phyloP scores from a whole-genome alignment of 305 asterid species.

The Fraxinus dipetala region DNA sequence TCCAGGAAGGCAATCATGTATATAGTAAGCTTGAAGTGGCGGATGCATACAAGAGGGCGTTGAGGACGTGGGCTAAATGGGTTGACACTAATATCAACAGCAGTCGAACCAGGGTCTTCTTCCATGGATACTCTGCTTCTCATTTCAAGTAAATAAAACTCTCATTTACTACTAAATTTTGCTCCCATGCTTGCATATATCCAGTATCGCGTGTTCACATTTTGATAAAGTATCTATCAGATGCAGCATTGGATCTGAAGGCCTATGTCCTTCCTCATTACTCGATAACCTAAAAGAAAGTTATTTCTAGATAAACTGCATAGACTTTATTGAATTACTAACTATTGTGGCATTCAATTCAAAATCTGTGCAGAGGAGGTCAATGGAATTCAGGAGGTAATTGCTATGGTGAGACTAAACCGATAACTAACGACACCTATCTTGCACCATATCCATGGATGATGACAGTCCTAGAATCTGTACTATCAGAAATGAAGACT shows the following conservation, averaged over 20 bases:
- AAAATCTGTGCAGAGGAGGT: background rate
- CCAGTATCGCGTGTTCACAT: background rate
- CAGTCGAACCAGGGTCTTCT: slow-evolving; percentile 40
- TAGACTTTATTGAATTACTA: background rate
- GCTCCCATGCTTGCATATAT: background rate
- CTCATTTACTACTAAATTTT: background rate
- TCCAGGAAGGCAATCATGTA: slow-evolving; percentile 55
- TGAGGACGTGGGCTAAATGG: slow-evolving; percentile 62
- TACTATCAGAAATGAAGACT: slow-evolving; percentile 43
- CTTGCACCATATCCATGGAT: slow-evolving; percentile 56
- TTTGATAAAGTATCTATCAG: background rate
- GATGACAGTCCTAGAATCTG: slow-evolving; percentile 51
- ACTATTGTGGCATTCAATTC: background rate
- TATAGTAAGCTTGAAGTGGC: slow-evolving; percentile 37
- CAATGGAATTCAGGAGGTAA: slow-evolving; percentile 44
- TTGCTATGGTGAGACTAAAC: slow-evolving; percentile 53
- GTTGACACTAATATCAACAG: slow-evolving; percentile 48
- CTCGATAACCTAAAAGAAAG: background rate
- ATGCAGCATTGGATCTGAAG: background rate
- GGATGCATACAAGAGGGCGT: slow-evolving; percentile 56
- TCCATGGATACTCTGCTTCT: slow-evolving; percentile 55
- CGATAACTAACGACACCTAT: slow-evolving; percentile 40
- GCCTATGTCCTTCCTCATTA: background rate
- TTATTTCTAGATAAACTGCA: background rate
- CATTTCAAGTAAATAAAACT: slow-evolving; percentile 51